phyloP scores from a whole-genome alignment of 306 rosid species.

The Quercus glauca region DNA sequence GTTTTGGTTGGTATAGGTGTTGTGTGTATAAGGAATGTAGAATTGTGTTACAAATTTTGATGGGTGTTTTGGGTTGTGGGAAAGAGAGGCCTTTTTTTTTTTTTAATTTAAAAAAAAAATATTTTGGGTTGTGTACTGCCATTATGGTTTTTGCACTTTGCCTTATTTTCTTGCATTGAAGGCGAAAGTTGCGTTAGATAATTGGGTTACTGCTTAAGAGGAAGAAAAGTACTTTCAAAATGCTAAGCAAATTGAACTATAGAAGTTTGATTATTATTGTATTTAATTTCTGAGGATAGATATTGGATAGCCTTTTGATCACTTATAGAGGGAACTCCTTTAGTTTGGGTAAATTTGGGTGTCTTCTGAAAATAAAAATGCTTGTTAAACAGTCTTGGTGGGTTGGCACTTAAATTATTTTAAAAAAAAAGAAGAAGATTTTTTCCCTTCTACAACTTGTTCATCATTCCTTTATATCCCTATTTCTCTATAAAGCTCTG shows the following conservation, averaged over 20 bases:
- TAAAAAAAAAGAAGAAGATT: background rate
- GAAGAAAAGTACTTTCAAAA: background rate
- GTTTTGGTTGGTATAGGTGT: background rate
- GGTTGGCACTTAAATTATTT: background rate
- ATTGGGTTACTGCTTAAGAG: background rate
- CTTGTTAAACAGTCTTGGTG: background rate
- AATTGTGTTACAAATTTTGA: background rate
- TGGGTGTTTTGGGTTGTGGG: background rate
- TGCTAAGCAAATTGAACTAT: background rate
- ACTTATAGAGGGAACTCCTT: background rate
- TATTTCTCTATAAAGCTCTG: background rate
- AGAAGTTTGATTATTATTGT: background rate
- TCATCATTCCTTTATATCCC: background rate
- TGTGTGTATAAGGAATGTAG: background rate
- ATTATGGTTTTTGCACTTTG: conserved; percentile 2
- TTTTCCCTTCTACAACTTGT: background rate
- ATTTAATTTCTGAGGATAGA: background rate
- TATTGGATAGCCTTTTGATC: background rate
- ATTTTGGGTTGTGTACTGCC: no score
- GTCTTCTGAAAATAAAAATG: no score
- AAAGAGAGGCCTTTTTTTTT: background rate
- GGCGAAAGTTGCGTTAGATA: background rate
- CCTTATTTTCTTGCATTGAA: conserved; percentile 3
- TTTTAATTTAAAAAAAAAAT: no score
- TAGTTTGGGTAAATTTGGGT: background rate